These are phyloP conservation scores for Claviceps sp. DNA, from an alignment of 2,329 filamentous ascomycete species.

Conservation along the genomic window DNA sequence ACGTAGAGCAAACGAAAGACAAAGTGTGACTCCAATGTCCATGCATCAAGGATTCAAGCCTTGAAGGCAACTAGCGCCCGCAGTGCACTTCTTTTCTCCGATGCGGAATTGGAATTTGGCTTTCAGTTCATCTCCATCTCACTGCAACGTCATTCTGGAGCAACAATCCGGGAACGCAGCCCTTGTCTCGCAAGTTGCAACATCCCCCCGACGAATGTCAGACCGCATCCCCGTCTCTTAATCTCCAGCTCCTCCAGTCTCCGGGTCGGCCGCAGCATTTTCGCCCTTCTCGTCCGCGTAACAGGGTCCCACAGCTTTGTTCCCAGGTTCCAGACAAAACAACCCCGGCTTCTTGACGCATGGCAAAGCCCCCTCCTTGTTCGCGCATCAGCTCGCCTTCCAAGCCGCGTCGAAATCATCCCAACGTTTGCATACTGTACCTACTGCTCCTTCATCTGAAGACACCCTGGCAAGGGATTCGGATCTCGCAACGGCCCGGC, in stretches of 20 bases:
- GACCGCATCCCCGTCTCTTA: neutral
- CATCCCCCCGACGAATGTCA: neutral
- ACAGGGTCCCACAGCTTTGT: neutral
- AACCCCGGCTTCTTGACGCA: constrained; percentile 13
- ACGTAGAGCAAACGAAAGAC: too few species aligned
- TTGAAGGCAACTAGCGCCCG: neutral
- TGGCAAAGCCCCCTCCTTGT: constrained; percentile 7
- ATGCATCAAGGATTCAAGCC: too few species aligned
- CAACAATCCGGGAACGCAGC: neutral
- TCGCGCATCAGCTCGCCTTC: neutral
- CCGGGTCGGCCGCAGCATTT: neutral
- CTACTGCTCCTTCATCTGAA: constrained; percentile 3
- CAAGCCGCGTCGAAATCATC: neutral
- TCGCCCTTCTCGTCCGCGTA: neutral
- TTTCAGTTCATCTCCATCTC: neutral
- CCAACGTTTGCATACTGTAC: constrained; percentile 4
- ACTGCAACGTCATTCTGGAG: neutral
- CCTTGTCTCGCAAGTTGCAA: neutral
- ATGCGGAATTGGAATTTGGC: too few species aligned
- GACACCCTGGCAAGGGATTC: neutral
- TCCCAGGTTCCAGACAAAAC: neutral
- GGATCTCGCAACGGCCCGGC: neutral
- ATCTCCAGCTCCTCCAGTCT: neutral
- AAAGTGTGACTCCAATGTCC: too few species aligned
- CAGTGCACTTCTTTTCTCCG: neutral